Conservation (phyloP, 228 moss, liverwort and hornwort species). For the Sphagnum fallax region DNA sequence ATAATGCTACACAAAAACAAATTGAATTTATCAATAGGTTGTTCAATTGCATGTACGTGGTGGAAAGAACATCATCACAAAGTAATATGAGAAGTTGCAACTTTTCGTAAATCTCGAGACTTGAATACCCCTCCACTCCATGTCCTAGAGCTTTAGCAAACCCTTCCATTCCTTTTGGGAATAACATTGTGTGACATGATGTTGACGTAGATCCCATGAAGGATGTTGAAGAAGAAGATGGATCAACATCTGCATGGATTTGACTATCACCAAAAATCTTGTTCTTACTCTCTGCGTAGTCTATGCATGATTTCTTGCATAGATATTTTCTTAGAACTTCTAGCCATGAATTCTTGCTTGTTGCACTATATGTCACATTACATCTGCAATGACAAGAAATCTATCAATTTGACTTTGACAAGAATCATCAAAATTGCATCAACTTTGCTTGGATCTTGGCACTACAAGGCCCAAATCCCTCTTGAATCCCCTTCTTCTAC, state of each 20-base stretch:
- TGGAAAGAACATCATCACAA: conserved; percentile 47
- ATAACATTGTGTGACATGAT: conserved; percentile 16
- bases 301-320: conserved; percentile 24
- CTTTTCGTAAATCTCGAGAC: conserved; percentile 37
- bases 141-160: conserved; percentile 33
- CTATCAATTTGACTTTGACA: background rate
- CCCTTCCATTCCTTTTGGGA: conserved; percentile 23
- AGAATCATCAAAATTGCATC: background rate
- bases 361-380: conserved; percentile 31
- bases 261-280: conserved; percentile 40
- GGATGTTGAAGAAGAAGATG: conserved; percentile 22
- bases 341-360: conserved; percentile 51
- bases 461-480: too few relatives aligned
- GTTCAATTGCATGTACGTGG: conserved; percentile 18
- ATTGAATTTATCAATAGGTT: too few relatives aligned
- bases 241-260: conserved; percentile 15
- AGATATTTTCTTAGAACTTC: conserved; percentile 35
- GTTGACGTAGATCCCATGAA: conserved; percentile 29
- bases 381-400: conserved; percentile 24
- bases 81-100: conserved; percentile 48
- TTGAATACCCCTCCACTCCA: conserved; percentile 52
- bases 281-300: conserved; percentile 13
- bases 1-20: too few relatives aligned
- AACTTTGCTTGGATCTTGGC: background rate
- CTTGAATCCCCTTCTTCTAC: too few relatives aligned